A percentile compares a stretch with the other conserved stretches of the same genome.
Evolutionary conservation across 805 yeast genomes (phyloP).

Genomic region (Barnettozyma sp.): DNA sequence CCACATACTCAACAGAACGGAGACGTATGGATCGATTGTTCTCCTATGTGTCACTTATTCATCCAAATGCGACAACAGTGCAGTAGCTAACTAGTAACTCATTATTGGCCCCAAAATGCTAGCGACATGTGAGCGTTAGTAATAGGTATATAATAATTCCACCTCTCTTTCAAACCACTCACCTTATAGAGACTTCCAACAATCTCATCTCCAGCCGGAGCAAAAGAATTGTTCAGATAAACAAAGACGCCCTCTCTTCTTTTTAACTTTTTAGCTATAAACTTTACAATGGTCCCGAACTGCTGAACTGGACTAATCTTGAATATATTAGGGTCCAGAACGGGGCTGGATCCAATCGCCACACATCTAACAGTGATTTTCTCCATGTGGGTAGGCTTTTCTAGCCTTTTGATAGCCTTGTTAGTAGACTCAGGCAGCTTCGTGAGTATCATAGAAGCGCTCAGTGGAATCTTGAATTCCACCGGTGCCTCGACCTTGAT

Average conservation of each 20-base stretch:
- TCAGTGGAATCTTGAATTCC: constrained; percentile 17
- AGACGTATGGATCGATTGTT: too few relatives aligned
- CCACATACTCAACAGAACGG: too few relatives aligned
- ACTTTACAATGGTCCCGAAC: constrained; percentile 39
- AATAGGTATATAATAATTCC: not conserved
- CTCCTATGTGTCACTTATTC: too few relatives aligned
- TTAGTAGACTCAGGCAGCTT: constrained; percentile 18
- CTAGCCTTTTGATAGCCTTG: constrained; percentile 12
- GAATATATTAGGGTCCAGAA: constrained; percentile 43
- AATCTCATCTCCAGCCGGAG: constrained; percentile 39
- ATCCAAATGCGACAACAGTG: constrained; percentile 41
- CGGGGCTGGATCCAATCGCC: constrained; percentile 53
- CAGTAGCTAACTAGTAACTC: constrained; percentile 41
- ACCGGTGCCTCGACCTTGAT: constrained; percentile 14
- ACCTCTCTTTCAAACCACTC: not conserved
- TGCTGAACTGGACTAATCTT: constrained; percentile 42
- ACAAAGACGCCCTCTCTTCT: constrained; percentile 29
- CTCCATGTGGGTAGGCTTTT: constrained; percentile 3
- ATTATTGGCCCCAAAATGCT: constrained; percentile 30
- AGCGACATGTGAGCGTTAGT: not conserved
- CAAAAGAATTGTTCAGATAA: constrained; percentile 39
- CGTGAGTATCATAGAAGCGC: constrained; percentile 20
- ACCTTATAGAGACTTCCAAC: constrained; percentile 29
- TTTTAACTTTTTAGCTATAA: constrained; percentile 35
- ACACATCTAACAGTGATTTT: constrained; percentile 45